phyloP scores from a whole-genome alignment of 73 alveolate species.

The Tetrahymena malaccensis region DNA sequence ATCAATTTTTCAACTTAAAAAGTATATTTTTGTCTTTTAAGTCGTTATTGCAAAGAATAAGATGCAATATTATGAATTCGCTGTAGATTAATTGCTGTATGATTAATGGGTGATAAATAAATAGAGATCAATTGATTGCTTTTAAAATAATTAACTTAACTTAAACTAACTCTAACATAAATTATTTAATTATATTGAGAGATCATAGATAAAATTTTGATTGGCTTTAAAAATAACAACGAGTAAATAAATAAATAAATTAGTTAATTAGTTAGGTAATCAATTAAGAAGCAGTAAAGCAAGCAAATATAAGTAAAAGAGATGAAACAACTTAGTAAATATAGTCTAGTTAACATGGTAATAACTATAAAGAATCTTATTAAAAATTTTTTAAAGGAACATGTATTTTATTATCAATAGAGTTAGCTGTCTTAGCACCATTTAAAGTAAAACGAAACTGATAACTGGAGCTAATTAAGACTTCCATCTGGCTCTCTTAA shows the following conservation, averaged over 20 bases:
- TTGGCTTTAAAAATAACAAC: background rate
- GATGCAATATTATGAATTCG: no score
- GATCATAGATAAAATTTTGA: background rate
- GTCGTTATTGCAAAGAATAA: no score
- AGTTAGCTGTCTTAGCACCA: background rate
- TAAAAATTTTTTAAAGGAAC: no score
- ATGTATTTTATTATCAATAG: background rate
- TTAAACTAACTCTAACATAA: background rate
- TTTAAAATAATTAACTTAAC: no score
- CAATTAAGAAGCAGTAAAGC: background rate
- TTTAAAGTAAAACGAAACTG: background rate
- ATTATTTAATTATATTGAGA: background rate
- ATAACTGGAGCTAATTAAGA: background rate
- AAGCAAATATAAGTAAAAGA: background rate
- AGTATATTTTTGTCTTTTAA: no score
- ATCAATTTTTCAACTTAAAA: no score
- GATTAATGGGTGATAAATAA: no score
- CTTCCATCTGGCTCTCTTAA: background rate
- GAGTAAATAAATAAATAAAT: background rate
- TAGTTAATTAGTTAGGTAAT: no score
- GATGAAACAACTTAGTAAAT: background rate
- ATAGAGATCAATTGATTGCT: no score
- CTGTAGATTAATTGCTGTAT: no score
- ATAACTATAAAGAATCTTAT: no score
- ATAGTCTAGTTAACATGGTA: background rate